These are phyloP conservation scores for Cercospora sojina DNA, from an alignment of 2,329 filamentous ascomycete species.

Conservation along the genomic window DNA sequence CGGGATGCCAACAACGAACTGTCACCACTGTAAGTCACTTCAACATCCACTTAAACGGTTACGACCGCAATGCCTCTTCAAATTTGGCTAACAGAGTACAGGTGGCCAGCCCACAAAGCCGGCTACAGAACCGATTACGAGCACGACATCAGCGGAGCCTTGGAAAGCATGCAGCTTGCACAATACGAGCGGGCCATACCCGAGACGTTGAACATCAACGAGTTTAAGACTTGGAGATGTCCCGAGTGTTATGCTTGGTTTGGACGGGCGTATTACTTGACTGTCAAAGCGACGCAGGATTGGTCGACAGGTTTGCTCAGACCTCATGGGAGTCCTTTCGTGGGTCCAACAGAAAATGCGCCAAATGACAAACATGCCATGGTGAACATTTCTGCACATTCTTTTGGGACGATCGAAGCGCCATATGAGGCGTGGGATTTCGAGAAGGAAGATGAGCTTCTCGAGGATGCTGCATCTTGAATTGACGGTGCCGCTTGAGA, in stretches of 20 bases:
- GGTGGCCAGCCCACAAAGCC: not conserved
- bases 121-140: constrained; percentile 5
- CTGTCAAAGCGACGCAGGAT: not conserved
- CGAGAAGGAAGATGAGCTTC: not conserved
- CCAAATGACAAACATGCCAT: not conserved
- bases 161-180: constrained; percentile 1
- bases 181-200: not conserved
- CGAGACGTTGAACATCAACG: not conserved
- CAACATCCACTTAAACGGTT: not conserved
- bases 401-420: not conserved
- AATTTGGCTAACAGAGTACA: not conserved
- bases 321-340: not conserved
- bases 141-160: not conserved
- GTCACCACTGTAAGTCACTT: not conserved
- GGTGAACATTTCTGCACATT: not conserved
- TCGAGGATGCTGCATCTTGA: not conserved
- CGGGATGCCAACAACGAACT: not conserved
- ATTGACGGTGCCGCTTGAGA: not conserved
- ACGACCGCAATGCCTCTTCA: not conserved
- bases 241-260: constrained; percentile 10
- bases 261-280: not conserved
- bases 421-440: not conserved
- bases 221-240: constrained; percentile 2
- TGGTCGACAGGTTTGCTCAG: not conserved
- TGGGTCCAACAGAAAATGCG: not conserved